Conservation (phyloP, 306 rosid genomes). For the Lathyrus aphaca region DNA sequence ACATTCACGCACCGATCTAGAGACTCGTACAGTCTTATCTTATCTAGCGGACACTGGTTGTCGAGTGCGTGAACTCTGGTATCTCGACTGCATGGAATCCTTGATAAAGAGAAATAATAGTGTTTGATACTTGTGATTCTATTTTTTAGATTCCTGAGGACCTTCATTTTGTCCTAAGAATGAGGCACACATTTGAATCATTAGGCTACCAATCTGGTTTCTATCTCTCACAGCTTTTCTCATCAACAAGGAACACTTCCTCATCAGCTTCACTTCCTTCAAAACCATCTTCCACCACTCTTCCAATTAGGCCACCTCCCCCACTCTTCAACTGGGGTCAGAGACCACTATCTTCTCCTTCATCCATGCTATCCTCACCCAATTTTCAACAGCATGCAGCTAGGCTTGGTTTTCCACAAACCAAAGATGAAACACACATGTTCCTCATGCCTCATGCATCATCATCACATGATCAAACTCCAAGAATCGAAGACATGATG, state of each 20-base stretch:
- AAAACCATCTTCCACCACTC: conserved; percentile 55
- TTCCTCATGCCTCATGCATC: conserved; percentile 76
- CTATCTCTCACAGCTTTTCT: conserved; percentile 90
- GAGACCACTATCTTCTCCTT: conserved; percentile 64
- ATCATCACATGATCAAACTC: conserved; percentile 43
- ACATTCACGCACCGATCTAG: background rate
- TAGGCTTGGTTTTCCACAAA: conserved; percentile 64
- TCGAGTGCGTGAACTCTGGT: background rate
- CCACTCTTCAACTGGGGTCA: conserved; percentile 88
- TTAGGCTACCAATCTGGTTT: conserved; percentile 95
- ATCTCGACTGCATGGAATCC: background rate
- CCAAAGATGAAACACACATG: conserved; percentile 79
- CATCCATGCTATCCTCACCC: conserved; percentile 74
- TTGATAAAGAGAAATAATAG: background rate
- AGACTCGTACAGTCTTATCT: background rate
- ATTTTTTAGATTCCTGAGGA: conserved; percentile 85
- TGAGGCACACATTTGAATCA: conserved; percentile 99
- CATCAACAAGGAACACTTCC: conserved; percentile 77
- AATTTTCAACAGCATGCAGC: conserved; percentile 64
- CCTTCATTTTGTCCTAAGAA: conserved; percentile 95
- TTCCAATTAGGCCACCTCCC: conserved; percentile 78
- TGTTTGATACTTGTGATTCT: conserved; percentile 33
- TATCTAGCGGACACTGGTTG: background rate
- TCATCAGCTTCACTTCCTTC: conserved; percentile 68
- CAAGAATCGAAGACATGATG: conserved; percentile 77